Evolutionary conservation across 305 asterid species (phyloP).

Genomic region (Solanum hybrid): DNA sequence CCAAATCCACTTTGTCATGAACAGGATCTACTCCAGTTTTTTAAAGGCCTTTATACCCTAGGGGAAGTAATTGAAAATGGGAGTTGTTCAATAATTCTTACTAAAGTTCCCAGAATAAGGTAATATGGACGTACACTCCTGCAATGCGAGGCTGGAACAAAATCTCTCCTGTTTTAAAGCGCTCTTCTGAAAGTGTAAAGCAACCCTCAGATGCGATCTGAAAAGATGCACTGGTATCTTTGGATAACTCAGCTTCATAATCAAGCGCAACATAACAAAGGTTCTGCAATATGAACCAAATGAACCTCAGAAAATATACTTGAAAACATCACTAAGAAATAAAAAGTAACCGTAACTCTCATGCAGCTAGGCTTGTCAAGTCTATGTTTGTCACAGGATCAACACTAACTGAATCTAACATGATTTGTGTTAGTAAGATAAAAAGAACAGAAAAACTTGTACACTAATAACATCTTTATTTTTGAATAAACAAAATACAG

Average conservation of each 20-base stretch:
- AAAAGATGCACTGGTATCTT: conserved; percentile 61
- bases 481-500: not conserved
- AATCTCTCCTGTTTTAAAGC: conserved; percentile 94
- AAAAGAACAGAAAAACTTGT: not conserved
- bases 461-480: not conserved
- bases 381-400: not conserved
- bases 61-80: not conserved
- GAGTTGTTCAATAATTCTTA: conserved; percentile 11
- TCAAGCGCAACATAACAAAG: conserved; percentile 89
- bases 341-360: not conserved
- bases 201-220: conserved; percentile 49
- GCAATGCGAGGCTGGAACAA: conserved; percentile 84
- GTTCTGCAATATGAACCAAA: conserved; percentile 50
- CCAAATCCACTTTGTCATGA: not conserved
- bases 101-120: conserved; percentile 19
- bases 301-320: conserved; percentile 3
- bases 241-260: conserved; percentile 77
- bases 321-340: not conserved
- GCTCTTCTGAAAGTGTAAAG: conserved; percentile 80
- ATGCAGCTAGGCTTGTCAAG: not conserved
- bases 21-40: not conserved
- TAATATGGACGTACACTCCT: conserved; percentile 61
- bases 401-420: not conserved
- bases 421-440: not conserved
- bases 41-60: not conserved